A percentile compares a stretch with the other conserved stretches of the same genome.
These are phyloP conservation scores for Chalciporus pseudorubinellus DNA, from an alignment of 768 basidiomycete species.

Conservation along the genomic window DNA sequence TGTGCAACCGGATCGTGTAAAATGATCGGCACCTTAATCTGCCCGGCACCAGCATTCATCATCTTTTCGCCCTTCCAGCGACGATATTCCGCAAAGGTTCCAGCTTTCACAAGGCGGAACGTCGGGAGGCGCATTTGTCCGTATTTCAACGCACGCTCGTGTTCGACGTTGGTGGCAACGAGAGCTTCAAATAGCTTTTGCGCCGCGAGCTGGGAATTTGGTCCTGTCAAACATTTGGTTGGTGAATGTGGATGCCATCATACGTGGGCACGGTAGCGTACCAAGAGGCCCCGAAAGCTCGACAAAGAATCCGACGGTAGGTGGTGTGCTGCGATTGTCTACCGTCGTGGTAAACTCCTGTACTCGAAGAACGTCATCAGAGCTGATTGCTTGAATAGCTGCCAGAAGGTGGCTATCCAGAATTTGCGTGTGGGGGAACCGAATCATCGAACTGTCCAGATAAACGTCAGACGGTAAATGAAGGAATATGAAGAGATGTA, in stretches of 20 bases:
- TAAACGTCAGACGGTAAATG: neutral
- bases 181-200: conserved; percentile 11
- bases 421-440: conserved; percentile 3
- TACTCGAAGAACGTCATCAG: conserved; percentile 3
- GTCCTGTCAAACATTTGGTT: conserved; percentile 1
- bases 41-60: neutral
- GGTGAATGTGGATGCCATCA: neutral
- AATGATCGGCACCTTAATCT: conserved; percentile 18
- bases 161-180: neutral
- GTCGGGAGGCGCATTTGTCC: conserved; percentile 14
- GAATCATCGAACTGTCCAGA: conserved; percentile 7
- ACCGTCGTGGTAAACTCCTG: conserved; percentile 15
- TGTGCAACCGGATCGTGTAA: neutral
- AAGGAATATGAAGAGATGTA: neutral
- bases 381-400: neutral
- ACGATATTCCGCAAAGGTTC: conserved; percentile 21
- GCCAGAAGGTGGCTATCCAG: conserved; percentile 10
- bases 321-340: conserved; percentile 10
- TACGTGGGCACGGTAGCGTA: neutral
- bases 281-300: conserved; percentile 12
- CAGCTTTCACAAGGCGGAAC: conserved; percentile 18
- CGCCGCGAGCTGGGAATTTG: neutral
- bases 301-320: conserved; percentile 15
- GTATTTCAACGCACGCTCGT: neutral
- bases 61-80: conserved; percentile 8